Evolutionary conservation across 441 rosid species (phyloP), one percentile per base, ranked within the genome.

Genomic region (Raphanus hybrid): DNA sequence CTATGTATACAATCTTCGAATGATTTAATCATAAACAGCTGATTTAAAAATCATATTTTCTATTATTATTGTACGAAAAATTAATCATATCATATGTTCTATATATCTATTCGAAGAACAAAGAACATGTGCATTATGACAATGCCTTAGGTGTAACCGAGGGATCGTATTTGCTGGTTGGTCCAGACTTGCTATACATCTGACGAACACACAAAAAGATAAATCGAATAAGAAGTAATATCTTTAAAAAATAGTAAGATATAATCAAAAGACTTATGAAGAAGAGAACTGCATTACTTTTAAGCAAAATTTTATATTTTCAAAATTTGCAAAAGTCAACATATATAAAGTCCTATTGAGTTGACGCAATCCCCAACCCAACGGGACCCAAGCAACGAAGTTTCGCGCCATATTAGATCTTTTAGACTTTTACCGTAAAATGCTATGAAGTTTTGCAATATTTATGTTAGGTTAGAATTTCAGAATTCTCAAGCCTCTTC

Each of bases 291-390:
- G 18, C 29, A 18, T 39, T 15, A 57, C 8, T 34, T 52, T 18
- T 6, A 54, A 48, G 67, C 3, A 57, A 7, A 11, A 0, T 43
- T 43, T 18, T 67, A 26, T 58, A 78, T 45, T 8, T 64, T 59
- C 70, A 55, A 61, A 50, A 26, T 29, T 14, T 65, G 20, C 35
- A 65, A 77, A 78, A 73, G 77, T 78, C 77, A 67, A 50, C 32
- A 67, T 73, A 52, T 73, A 52, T 29, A 73, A 52, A 73, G 81
- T 78, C 65, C 2, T 61, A 29, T 52, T 8, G 70, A 67, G 77
- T 73, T 78, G 77, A 73, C 77, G 39, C 26, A 34, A 32, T 58
- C 67, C 62, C 20, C 32, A 18, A 18, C 32, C 35, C 71, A 14
- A 70, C 37, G 52, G 54, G 71, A 41, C 67, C 67, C 65, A 73